These are phyloP conservation scores for Petunia hybrid DNA, from an alignment of 305 asterid genomes.

Conservation along the genomic window DNA sequence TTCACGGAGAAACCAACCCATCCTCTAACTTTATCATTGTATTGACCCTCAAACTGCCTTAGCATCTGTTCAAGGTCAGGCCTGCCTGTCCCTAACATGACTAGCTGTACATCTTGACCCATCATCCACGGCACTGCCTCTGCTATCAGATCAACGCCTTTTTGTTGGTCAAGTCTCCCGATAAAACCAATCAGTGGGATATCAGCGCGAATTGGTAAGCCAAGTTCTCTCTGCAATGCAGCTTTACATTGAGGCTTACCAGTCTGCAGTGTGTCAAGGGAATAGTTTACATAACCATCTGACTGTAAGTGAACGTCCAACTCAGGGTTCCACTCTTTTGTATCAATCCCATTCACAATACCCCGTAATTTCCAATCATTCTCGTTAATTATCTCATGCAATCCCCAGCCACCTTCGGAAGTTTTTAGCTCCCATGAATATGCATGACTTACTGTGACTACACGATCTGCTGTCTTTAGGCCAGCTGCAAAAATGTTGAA, in stretches of 20 bases:
- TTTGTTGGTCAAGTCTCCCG: conserved; percentile 91
- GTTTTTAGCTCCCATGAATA: conserved; percentile 94
- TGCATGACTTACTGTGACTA: conserved; percentile 89
- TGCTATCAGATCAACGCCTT: conserved; percentile 90
- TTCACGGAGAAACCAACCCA: conserved; percentile 94
- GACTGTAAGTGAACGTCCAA: conserved; percentile 72
- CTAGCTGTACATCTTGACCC: conserved; percentile 84
- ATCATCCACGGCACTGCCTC: conserved; percentile 95
- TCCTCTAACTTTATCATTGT: conserved; percentile 65
- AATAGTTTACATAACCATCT: conserved; percentile 82
- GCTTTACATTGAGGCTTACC: conserved; percentile 87
- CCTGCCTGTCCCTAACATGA: conserved; percentile 91
- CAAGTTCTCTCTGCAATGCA: conserved; percentile 89
- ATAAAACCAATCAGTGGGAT: conserved; percentile 86
- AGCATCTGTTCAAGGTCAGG: conserved; percentile 84
- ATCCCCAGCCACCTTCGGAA: conserved; percentile 95
- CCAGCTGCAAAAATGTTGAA: conserved; percentile 96
- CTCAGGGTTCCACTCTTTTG: conserved; percentile 89
- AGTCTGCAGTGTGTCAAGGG: conserved; percentile 66
- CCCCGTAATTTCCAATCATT: conserved; percentile 88
- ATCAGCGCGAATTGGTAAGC: conserved; percentile 67
- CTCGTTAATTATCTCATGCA: conserved; percentile 73
- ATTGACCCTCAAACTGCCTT: conserved; percentile 69
- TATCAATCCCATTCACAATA: conserved; percentile 90
- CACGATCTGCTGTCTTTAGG: conserved; percentile 80